A percentile compares a stretch with the other conserved stretches of the same genome.
Evolutionary conservation across 164 flowering plant species (phyloP).

Genomic region (Nelumbo lutea): DNA sequence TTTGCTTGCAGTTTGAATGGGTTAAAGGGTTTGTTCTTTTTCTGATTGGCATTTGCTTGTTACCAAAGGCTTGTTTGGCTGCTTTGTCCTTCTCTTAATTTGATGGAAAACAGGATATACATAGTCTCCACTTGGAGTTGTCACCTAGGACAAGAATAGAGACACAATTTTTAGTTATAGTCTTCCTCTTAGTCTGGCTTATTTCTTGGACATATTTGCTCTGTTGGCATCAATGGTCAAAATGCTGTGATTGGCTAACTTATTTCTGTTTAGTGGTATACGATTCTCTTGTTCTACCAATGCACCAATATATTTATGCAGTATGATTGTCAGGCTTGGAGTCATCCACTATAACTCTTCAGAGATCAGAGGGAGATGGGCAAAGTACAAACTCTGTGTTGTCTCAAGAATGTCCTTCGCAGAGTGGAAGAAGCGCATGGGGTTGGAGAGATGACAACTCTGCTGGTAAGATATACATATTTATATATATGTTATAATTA

Average conservation of each 20-base stretch:
- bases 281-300: background rate
- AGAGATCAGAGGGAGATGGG: background rate
- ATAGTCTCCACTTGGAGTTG: background rate
- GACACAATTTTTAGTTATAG: background rate
- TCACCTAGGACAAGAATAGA: background rate
- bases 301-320: background rate
- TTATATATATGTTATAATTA: background rate
- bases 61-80: background rate
- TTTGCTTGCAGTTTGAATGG: background rate
- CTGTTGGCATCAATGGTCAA: background rate
- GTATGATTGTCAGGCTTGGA: constrained; percentile 7
- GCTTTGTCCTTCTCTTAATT: background rate
- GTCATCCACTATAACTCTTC: background rate
- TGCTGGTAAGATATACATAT: background rate
- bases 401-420: constrained; percentile 8
- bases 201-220: too few species aligned
- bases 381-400: constrained; percentile 1
- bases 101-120: background rate
- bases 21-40: background rate
- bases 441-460: constrained; percentile 1
- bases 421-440: constrained; percentile 4
- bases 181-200: background rate
- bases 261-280: background rate
- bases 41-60: background rate
- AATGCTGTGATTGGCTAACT: background rate